Evolutionary conservation across 805 yeast genomes (phyloP).

Genomic region (Candida ponderosae): DNA sequence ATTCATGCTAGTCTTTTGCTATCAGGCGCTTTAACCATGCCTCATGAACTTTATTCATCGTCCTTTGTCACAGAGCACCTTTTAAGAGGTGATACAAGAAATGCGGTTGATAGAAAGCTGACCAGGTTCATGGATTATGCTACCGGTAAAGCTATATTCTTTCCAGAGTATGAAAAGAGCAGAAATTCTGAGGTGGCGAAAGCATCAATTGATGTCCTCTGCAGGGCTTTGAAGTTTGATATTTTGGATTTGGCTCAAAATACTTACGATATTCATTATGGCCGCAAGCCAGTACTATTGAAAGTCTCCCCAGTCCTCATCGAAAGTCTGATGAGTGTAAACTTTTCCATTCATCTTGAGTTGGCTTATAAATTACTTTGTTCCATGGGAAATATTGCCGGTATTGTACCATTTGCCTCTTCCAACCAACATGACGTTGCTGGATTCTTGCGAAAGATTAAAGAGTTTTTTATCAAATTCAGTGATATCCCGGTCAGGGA

Average conservation of each 20-base stretch:
- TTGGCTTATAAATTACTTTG: slow-evolving; percentile 15
- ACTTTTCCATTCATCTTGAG: slow-evolving; percentile 13
- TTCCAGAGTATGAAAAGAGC: slow-evolving; percentile 18
- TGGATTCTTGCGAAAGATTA: slow-evolving; percentile 21
- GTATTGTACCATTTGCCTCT: slow-evolving; percentile 16
- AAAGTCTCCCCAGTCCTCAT: slow-evolving; percentile 21
- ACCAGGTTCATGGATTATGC: slow-evolving; percentile 23
- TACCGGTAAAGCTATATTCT: slow-evolving; percentile 21
- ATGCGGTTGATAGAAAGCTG: slow-evolving; percentile 30
- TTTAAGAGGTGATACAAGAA: slow-evolving; percentile 42
- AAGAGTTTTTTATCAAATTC: slow-evolving; percentile 29
- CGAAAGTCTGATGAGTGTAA: slow-evolving; percentile 20
- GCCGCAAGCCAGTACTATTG: slow-evolving; percentile 21
- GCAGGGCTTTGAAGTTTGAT: slow-evolving; percentile 38
- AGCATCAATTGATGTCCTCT: slow-evolving; percentile 29
- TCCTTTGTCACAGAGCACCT: slow-evolving; percentile 30
- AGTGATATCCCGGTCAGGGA: slow-evolving; percentile 30
- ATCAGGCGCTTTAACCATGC: slow-evolving; percentile 7
- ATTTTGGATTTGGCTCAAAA: slow-evolving; percentile 33
- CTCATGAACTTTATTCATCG: slow-evolving; percentile 11
- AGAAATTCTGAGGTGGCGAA: slow-evolving; percentile 24
- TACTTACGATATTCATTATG: slow-evolving; percentile 27
- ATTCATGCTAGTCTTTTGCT: slow-evolving; percentile 17
- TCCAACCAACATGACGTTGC: slow-evolving; percentile 20
- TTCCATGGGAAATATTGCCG: slow-evolving; percentile 20